Base-by-base conservation (phyloP, 2,329 filamentous ascomycete species). In the Trichoderma hamatum region DNA sequence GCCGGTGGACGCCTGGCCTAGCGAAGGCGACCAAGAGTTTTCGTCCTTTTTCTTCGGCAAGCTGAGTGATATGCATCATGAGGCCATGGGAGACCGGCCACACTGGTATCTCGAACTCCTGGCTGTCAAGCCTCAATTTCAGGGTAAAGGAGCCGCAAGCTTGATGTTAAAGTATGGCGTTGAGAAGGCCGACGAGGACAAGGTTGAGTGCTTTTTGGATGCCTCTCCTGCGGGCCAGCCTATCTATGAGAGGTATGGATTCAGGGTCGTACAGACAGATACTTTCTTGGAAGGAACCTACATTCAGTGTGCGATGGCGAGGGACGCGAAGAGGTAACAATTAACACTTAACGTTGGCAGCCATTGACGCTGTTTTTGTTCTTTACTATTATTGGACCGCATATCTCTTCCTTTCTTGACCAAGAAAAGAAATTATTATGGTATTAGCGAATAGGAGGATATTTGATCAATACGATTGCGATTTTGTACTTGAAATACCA, bases 81-180 rank as follows among this genome's bases (percentile, higher is more conserved):
- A 66, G 14, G 51, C 61, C 13, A 66, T 66, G 67, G 61, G 67
- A 2, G 19, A 66, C 11, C 36, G 60, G 16, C 67, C 61, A 16
- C 61, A 69, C 30, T 69, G 67, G 67, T 66, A 69, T 39, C 67
- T 69, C 11, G 67, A 69, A 16, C 11, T 69, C 1, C 21, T 66
- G 36, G 67, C 60, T 2, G 67, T 69, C 4, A 64, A 52, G 52
- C 51, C 30, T 2, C 36, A 66, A 26, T 69, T 36, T 49, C 51
- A 65, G 24, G 61, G 67, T 4, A 69, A 32, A 26, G 67, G 67
- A 3, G 67, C 67, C 7, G 59, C 67, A 14, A 69, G 67, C 52
- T 30, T 66, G 34, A 64, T 69, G 67, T 32, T 69, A 9, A 49
- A 39, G 19, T 69, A 66, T 4, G 67, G 61, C 10, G 51, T 66